Evolutionary conservation across 2,329 filamentous ascomycete genomes (phyloP).

Genomic region (Ceratocystis cubensis): DNA sequence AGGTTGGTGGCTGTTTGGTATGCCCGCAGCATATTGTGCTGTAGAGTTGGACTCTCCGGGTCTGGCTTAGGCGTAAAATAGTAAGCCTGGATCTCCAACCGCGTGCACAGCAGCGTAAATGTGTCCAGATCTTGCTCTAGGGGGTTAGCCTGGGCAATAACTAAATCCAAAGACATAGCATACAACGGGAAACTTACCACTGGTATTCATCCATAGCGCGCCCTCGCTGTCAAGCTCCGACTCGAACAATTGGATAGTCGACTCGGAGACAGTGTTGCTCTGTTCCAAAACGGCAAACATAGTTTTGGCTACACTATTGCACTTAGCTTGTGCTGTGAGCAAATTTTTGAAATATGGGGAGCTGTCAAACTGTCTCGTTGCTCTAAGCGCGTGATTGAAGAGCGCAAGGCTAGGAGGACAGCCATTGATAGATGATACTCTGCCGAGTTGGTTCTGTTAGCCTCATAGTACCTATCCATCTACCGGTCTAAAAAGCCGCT

Average conservation of each 20-base stretch:
- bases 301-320: constrained; percentile 37
- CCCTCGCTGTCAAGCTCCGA: constrained; percentile 40
- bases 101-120: constrained; percentile 37
- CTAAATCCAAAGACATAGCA: neutral
- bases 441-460: constrained; percentile 22
- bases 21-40: constrained; percentile 35
- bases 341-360: constrained; percentile 18
- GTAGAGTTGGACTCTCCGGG: constrained; percentile 31
- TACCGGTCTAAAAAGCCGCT: neutral
- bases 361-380: constrained; percentile 23
- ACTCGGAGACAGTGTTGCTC: constrained; percentile 35
- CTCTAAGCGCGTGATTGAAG: constrained; percentile 35
- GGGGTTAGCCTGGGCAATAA: neutral
- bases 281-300: constrained; percentile 38
- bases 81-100: constrained; percentile 42
- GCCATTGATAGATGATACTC: constrained; percentile 34
- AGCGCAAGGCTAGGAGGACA: constrained; percentile 34
- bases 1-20: constrained; percentile 38
- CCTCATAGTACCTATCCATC: constrained; percentile 10
- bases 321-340: constrained; percentile 24
- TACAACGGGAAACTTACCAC: neutral
- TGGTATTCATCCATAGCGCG: constrained; percentile 13
- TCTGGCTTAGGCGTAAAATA: constrained; percentile 38
- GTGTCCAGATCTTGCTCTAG: constrained; percentile 13
- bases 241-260: constrained; percentile 38